A percentile compares a stretch with the other conserved stretches of the same genome.
These are phyloP conservation scores for Mycena albidolilacea DNA, from an alignment of 768 basidiomycete species.

Conservation along the genomic window DNA sequence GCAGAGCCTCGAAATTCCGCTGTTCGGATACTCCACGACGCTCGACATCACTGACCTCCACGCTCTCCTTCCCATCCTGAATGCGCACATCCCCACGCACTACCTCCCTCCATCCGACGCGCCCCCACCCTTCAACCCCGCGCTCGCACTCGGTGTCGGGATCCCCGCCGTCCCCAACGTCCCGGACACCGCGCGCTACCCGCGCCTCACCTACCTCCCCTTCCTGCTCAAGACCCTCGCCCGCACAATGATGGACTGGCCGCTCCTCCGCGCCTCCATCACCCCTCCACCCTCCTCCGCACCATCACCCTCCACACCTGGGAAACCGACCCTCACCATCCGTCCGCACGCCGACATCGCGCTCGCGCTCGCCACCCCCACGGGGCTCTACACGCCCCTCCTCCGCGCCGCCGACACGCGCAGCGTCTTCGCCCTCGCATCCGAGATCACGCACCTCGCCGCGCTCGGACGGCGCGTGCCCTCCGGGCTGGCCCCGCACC, in stretches of 20 bases:
- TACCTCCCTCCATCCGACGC: slow-evolving; percentile 48
- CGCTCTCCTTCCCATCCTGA: slow-evolving; percentile 62
- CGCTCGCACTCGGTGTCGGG: slow-evolving; percentile 46
- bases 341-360: slow-evolving; percentile 83
- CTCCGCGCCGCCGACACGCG: slow-evolving; percentile 67
- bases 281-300: slow-evolving; percentile 57
- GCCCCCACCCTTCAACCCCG: slow-evolving; percentile 49
- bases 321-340: slow-evolving; percentile 79
- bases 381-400: slow-evolving; percentile 88
- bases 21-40: slow-evolving; percentile 87
- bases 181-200: slow-evolving; percentile 70
- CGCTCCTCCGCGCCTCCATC: slow-evolving; percentile 84
- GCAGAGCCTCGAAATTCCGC: slow-evolving; percentile 71
- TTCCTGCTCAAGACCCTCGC: slow-evolving; percentile 88
- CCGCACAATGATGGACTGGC: slow-evolving; percentile 87
- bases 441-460: slow-evolving; percentile 71
- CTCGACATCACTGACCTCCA: slow-evolving; percentile 79
- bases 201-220: slow-evolving; percentile 85
- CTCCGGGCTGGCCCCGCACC: slow-evolving; percentile 70
- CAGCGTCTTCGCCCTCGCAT: slow-evolving; percentile 74
- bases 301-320: slow-evolving; percentile 35
- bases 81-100: slow-evolving; percentile 74
- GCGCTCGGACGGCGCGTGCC: slow-evolving; percentile 79
- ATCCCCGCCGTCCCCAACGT: slow-evolving; percentile 59
- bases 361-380: slow-evolving; percentile 84